Percentiles rank a stretch among this genome's conserved stretches.
These are phyloP conservation scores for Coccinonectria pachysandricola DNA, from an alignment of 2,329 filamentous ascomycete species.

Conservation along the genomic window DNA sequence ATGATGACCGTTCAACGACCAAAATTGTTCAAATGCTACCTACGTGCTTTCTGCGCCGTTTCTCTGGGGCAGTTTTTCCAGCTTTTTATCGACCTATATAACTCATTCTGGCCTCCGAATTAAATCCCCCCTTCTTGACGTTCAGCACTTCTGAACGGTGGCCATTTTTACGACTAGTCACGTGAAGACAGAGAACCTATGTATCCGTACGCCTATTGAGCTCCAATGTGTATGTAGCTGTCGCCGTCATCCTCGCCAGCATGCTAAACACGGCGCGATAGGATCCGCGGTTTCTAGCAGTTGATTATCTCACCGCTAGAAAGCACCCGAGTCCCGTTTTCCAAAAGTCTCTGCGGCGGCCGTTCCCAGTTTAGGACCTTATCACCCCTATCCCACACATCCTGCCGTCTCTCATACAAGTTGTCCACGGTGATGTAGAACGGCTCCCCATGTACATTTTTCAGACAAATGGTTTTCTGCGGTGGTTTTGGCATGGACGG, in stretches of 20 bases:
- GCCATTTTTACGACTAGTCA: no score
- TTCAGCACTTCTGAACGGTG: no score
- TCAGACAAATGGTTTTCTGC: constrained; percentile 1
- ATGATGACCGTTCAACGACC: background rate
- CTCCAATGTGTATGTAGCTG: no score
- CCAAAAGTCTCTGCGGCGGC: constrained; percentile 9
- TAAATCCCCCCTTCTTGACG: no score
- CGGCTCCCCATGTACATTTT: constrained; percentile 1
- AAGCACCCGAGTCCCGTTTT: constrained; percentile 4
- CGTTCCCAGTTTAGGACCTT: constrained; percentile 16
- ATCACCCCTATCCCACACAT: constrained; percentile 7
- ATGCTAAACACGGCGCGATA: no score
- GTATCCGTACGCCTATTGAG: no score
- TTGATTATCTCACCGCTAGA: constrained; percentile 6
- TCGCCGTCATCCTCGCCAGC: no score
- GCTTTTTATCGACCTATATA: no score
- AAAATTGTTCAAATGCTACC: background rate
- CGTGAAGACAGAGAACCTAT: no score
- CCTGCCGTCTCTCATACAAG: constrained; percentile 8
- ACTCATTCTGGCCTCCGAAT: no score
- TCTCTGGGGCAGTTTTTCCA: no score
- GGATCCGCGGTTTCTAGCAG: constrained; percentile 2
- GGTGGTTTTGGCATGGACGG: constrained; percentile 8
- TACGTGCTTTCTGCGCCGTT: no score
- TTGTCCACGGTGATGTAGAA: constrained; percentile 1